These are phyloP conservation scores for Xanthoceras sorbifolium DNA, from an alignment of 345 rosid genomes.

Conservation along the genomic window DNA sequence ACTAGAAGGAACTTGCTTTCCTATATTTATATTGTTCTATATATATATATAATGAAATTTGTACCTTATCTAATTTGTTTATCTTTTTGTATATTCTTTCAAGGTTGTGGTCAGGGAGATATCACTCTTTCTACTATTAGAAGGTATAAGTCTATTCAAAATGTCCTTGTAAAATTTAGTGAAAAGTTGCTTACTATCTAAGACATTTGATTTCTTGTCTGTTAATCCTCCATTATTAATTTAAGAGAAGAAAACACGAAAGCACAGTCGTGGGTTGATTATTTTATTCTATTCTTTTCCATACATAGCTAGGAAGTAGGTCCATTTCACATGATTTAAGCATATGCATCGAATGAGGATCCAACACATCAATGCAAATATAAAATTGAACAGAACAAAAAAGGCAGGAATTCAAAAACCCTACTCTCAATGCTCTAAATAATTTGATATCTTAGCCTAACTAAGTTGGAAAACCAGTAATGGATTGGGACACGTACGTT, in stretches of 20 bases:
- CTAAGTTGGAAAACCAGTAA: conserved; percentile 14
- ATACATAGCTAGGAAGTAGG: background rate
- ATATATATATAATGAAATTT: no score
- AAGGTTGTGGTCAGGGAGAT: background rate
- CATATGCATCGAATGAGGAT: conserved; percentile 31
- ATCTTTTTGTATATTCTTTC: background rate
- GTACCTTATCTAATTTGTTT: background rate
- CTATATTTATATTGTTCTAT: no score
- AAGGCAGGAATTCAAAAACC: background rate
- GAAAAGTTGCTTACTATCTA: conserved; percentile 9
- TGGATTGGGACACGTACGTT: conserved; percentile 22
- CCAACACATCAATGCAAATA: conserved; percentile 15
- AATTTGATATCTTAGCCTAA: conserved; percentile 9
- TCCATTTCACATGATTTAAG: conserved; percentile 27
- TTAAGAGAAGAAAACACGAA: conserved; percentile 1
- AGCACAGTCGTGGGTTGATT: background rate
- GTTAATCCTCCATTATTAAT: background rate
- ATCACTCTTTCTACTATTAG: background rate
- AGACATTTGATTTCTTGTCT: conserved; percentile 18
- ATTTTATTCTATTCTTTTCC: background rate
- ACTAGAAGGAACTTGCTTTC: background rate
- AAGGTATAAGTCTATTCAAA: conserved; percentile 15
- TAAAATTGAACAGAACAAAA: background rate
- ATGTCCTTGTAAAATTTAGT: background rate
- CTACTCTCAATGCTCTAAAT: background rate